Conservation (phyloP, 129 eudicot genomes). For the Flaveria linearis region DNA sequence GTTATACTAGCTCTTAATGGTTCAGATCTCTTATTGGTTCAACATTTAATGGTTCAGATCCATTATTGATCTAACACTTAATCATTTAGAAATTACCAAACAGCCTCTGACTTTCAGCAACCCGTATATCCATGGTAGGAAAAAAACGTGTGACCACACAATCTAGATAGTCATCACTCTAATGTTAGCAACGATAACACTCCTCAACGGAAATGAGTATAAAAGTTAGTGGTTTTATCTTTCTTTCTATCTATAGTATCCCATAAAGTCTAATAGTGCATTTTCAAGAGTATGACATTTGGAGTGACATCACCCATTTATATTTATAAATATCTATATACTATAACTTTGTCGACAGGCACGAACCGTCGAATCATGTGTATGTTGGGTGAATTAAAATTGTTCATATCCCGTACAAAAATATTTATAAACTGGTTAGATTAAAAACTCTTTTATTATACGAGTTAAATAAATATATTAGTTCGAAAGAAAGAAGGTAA, state of each 20-base stretch:
- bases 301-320: conserved; percentile 3
- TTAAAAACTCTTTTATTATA: no score
- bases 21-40: no score
- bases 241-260: not conserved
- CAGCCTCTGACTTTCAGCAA: no score
- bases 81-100: no score
- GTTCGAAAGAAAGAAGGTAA: no score
- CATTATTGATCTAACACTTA: no score
- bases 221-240: not conserved
- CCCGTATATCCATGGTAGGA: not conserved
- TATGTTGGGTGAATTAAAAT: not conserved
- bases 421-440: no score
- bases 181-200: not conserved
- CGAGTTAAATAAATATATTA: no score
- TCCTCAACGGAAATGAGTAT: not conserved
- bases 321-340: not conserved
- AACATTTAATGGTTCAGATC: no score
- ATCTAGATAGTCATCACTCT: not conserved
- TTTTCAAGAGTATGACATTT: conserved; percentile 3
- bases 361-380: not conserved
- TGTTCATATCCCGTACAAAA: not conserved
- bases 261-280: not conserved
- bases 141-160: not conserved
- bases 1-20: no score
- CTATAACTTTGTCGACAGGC: not conserved